Evolutionary conservation across 306 rosid genomes (phyloP).

Genomic region (Boehmeria nivea): DNA sequence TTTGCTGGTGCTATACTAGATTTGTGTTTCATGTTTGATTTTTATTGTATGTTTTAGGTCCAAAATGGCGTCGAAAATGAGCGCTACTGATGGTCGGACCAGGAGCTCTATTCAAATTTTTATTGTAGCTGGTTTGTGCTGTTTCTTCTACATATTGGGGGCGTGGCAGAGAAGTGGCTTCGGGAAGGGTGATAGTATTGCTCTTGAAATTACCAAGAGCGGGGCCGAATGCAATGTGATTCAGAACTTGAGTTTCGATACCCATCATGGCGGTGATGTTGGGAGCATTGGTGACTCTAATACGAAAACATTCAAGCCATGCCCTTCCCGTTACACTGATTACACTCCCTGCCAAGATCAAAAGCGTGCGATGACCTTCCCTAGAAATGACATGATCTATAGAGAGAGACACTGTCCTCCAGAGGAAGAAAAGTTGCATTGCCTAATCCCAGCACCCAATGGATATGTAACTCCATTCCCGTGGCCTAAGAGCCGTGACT

Average conservation of each 20-base stretch:
- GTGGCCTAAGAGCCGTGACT: constrained; percentile 98
- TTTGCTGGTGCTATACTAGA: background rate
- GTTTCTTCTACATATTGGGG: constrained; percentile 86
- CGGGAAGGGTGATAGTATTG: constrained; percentile 90
- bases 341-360: constrained; percentile 99
- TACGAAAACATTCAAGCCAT: constrained; percentile 51
- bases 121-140: constrained; percentile 77
- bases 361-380: constrained; percentile 86
- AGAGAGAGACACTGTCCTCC: constrained; percentile 91
- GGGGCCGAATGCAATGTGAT: constrained; percentile 52
- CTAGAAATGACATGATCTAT: constrained; percentile 72
- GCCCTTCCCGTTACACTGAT: constrained; percentile 45
- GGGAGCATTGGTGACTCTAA: constrained; percentile 45
- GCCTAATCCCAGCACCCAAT: constrained; percentile 89
- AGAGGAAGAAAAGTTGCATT: constrained; percentile 74
- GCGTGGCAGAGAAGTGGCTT: constrained; percentile 97
- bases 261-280: constrained; percentile 76
- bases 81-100: constrained; percentile 66
- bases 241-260: constrained; percentile 66
- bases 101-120: constrained; percentile 80
- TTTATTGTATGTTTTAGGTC: constrained; percentile 31
- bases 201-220: constrained; percentile 62
- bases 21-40: background rate
- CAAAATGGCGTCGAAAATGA: constrained; percentile 62
- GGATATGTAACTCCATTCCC: constrained; percentile 97